Conservation (phyloP, 148 eudicot genomes). For the Amaranthus cruentus region DNA sequence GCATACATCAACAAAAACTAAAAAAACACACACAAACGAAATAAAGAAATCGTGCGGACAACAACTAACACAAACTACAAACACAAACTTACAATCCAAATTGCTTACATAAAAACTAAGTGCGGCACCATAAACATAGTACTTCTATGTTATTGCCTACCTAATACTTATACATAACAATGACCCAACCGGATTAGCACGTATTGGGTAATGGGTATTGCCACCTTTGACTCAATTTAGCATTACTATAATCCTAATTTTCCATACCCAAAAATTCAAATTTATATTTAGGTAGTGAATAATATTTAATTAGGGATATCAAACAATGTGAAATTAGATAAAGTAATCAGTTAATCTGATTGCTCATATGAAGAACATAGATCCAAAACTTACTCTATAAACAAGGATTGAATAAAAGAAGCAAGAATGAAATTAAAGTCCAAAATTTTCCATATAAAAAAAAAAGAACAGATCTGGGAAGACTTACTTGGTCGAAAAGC, state of each 20-base stretch:
- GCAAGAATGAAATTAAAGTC: no score
- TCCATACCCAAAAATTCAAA: slow-evolving; percentile 21
- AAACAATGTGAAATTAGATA: no score
- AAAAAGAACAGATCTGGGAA: slow-evolving; percentile 18
- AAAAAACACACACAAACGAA: background rate
- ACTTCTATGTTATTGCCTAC: background rate
- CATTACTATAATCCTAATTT: slow-evolving; percentile 11
- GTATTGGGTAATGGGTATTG: background rate
- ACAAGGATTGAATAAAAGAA: no score
- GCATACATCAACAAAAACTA: no score
- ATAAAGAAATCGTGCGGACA: background rate
- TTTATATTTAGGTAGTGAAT: background rate
- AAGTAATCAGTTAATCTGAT: no score
- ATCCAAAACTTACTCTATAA: no score
- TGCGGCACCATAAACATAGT: slow-evolving; percentile 24
- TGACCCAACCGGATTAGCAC: slow-evolving; percentile 17
- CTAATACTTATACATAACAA: slow-evolving; percentile 3
- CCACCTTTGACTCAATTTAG: slow-evolving; percentile 8
- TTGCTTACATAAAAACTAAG: slow-evolving; percentile 9
- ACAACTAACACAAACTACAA: background rate
- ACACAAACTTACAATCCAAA: slow-evolving; percentile 4
- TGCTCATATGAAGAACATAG: no score
- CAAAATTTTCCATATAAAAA: no score
- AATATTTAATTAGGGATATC: no score
- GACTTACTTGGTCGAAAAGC: slow-evolving; percentile 45